Base-by-base conservation (phyloP, 176 grass and related monocot genomes). In the Oryza punctata region DNA sequence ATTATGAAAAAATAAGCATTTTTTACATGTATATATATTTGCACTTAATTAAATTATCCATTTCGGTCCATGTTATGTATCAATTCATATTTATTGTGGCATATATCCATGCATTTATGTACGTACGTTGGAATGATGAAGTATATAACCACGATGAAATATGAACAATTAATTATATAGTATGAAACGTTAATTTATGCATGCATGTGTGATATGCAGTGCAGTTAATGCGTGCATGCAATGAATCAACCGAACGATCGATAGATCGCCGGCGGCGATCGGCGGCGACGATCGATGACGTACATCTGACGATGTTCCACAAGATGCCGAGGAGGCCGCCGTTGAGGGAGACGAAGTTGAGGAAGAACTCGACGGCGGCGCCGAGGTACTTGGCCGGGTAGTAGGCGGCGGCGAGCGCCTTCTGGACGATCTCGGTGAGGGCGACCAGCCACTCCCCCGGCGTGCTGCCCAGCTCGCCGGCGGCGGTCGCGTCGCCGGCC, bases 281-380 rank as follows among this genome's bases (percentile, higher is more conserved):
- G 52, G 67, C 82, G 38, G 3, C 47, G 47, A 6, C 0, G 3
- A n/a, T n/a, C n/a, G n/a, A 0, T 16, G 43, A 80, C 82, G 40
- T 81, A 85, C 81, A 80, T 70, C 13, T 80, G 73, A 86, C 43
- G 54, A 85, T 27, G 67, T 78, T 92, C 84, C 60, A 73, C 13
- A 94, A 10, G 75, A 94, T 79, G 81, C 89, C 80, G 29, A 89
- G 57, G 15, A 94, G 27, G 14, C 92, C 92, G 5, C 88, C 88
- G 80, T 94, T 91, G 67, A 94, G 87, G 1, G 81, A 50, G 65
- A 94, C 1, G 69, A 94, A 85, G 89, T 94, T 94, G 38, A 91
- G 65, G 26, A 89, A 1, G 69, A 87, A 85, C 84, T 94, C 92
- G 40, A 85, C 27, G 49, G 75, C 12, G 73, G 18, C 10, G 19